Evolutionary conservation across 768 basidiomycete species (phyloP).

Genomic region (Crassisporium funariophilum): DNA sequence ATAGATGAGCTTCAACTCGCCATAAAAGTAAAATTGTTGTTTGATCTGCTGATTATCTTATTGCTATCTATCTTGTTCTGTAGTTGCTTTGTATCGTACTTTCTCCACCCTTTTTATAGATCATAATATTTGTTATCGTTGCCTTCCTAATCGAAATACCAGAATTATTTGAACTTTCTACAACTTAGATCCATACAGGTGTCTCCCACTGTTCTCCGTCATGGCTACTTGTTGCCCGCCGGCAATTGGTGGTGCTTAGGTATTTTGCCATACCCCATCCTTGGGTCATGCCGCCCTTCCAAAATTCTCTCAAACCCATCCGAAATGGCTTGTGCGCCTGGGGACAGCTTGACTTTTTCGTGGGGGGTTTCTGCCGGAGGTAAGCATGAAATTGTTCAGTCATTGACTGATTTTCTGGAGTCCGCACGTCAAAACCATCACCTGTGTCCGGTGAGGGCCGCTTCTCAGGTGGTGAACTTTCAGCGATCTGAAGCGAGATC

Average conservation of each 20-base stretch:
- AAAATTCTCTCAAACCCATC: conserved; percentile 5
- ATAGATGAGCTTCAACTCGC: conserved; percentile 6
- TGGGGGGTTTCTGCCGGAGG: neutral
- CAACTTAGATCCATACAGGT: neutral
- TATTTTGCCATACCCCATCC: conserved; percentile 1
- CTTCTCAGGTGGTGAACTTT: no score
- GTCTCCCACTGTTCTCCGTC: neutral
- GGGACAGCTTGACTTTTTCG: conserved; percentile 2
- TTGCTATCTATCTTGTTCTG: conserved; percentile 16
- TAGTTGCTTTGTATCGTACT: conserved; percentile 4
- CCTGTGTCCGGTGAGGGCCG: no score
- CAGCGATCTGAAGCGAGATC: no score
- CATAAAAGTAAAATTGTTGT: neutral
- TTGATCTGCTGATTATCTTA: conserved; percentile 7
- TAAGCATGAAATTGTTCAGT: neutral
- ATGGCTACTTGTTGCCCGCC: neutral
- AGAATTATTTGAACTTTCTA: neutral
- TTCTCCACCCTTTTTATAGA: neutral
- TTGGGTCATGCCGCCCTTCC: conserved; percentile 6
- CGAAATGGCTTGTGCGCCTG: no score
- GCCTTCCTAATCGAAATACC: neutral
- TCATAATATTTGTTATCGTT: neutral
- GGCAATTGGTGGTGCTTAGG: conserved; percentile 4
- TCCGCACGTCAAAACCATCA: no score
- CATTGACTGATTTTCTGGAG: no score